Base-by-base conservation (phyloP, 2,329 filamentous ascomycete genomes). In the Fusarium sp. region DNA sequence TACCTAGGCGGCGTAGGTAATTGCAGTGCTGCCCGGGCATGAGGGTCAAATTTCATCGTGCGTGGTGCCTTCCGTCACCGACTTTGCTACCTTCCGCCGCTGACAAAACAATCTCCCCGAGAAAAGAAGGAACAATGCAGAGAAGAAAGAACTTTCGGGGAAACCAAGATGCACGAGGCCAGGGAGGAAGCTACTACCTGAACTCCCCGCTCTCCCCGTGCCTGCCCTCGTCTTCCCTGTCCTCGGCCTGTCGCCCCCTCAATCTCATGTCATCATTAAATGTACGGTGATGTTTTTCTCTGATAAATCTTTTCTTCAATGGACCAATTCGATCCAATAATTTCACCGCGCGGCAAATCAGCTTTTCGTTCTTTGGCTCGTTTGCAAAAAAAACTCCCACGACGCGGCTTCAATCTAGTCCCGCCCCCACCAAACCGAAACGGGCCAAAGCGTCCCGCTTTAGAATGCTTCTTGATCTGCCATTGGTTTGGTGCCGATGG, bases 401-500 rank as follows among this genome's bases (percentile, higher is more conserved):
- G 55, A 55, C 53, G 38, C 62, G 51, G 44, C 51, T 66, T 38
- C 11, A 59, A 58, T 42, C 11, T 58, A 35, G 66, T 55, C 40
- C 58, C 38, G 65, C 64, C 60, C 22, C 44, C 57, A 38, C 75
- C 61, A 73, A 59, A 6, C 67, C 69, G 14, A 24, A 72, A 60
- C 12, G 1, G 38, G 70, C 29, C 64, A 64, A 67, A 62, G 64
- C n/a, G 63, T 16, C 17, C 72, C 72, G 69, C 74, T 70, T 57
- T 44, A 17, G 24, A 57, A 27, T 11, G 35, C 38, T 33, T 17
- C 46, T 70, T 29, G 31, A 49, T 24, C 58, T 62, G 40, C 55
- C 38, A 73, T 72, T 73, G 71, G 70, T 58, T 49, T 17, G 8
- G 40, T 53, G 16, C n/a, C 66, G 58, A 78, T 78, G 72, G 72